Conservation (phyloP, 2,329 filamentous ascomycete species). For the Catunica adiposa region DNA sequence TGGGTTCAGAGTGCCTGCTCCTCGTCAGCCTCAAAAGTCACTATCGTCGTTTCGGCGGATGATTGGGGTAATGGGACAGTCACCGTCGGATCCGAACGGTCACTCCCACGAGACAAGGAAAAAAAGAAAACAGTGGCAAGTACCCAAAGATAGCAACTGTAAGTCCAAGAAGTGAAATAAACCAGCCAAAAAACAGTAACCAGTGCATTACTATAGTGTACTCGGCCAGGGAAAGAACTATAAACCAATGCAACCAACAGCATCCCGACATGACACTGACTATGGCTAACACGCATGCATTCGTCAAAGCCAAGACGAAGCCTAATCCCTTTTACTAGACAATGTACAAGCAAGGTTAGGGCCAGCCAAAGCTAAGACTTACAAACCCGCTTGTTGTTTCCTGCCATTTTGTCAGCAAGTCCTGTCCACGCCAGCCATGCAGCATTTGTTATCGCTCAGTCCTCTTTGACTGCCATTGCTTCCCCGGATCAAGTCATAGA, state of each 20-base stretch:
- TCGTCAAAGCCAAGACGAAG: too few species aligned
- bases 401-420: too few species aligned
- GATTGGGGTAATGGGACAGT: background rate
- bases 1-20: background rate
- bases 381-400: too few species aligned
- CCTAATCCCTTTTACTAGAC: too few species aligned
- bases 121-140: constrained; percentile 6
- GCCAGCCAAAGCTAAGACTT: too few species aligned
- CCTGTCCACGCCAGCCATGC: too few species aligned
- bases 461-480: background rate
- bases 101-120: background rate
- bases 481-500: background rate
- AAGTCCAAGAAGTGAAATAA: background rate
- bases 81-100: background rate
- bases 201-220: background rate
- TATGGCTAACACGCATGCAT: too few species aligned
- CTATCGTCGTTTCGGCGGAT: background rate
- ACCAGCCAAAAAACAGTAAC: too few species aligned
- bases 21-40: background rate
- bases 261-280: too few species aligned
- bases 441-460: background rate
- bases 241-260: too few species aligned
- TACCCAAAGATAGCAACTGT: background rate
- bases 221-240: too few species aligned
- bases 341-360: too few species aligned